Base-by-base conservation (phyloP, 148 eudicot species). In the Pouteria glomerata region DNA sequence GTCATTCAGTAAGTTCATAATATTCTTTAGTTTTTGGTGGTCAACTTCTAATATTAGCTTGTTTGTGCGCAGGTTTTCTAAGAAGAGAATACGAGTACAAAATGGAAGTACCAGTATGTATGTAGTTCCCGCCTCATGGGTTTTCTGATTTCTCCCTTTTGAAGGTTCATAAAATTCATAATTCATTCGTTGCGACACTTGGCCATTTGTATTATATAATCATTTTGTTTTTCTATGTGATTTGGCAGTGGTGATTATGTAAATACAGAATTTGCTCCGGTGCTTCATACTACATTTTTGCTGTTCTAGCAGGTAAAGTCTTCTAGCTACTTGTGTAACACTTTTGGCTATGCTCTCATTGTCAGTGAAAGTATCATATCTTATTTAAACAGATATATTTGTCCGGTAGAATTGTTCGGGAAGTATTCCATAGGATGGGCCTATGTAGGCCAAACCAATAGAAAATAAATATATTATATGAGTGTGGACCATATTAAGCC, bases 181-280 rank as follows among this genome's bases (percentile, higher is more conserved):
- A 5, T 15, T 45, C 14, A 29, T 60, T 10, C 51, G 39, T 58
- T 31, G 15, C n/a, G 63, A 4, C 52, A 15, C n/a, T 10, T 4
- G 23, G 34, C 63, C 31, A 50, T 47, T 56, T 27, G 53, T 7
- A 53, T 26, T 48, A 35, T 15, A 4, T 6, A 19, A 14, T 27
- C 35, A 63, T 37, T 65, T 50, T 33, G 31, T 53, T 68, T 59
- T 2, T 30, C 8, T 51, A 13, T 31, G n/a, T 51, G 18, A 27
- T 73, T 72, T 73, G 70, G 74, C 57, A 51, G 75, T 67, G 70
- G 78, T 74, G 74, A 27, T 63, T 63, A 45, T 76, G 78, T 76
- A 62, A 21, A 61, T 76, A 62, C 13, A 34, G 33, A 44, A 47
- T 55, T 26, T 33, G 35, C 61, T 29, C 42, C 10, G 2, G 57